Evolutionary conservation across 1,284 basidiomycete species (phyloP), one percentile per base, ranked within the genome.

Genomic region (Cryptococcus hybrid): DNA sequence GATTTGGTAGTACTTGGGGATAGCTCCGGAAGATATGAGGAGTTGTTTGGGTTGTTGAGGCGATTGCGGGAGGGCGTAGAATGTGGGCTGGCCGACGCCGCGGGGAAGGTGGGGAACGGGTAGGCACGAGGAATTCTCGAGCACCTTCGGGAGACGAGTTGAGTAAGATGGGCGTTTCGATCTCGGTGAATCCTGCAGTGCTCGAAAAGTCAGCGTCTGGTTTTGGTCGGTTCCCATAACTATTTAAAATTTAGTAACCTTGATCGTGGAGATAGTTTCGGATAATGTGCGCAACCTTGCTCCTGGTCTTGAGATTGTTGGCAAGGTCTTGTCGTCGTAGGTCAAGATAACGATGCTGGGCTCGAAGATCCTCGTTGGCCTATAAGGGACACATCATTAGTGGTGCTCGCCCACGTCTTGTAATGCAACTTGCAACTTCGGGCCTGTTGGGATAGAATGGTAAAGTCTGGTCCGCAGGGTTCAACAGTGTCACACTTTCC

Each of bases 21-120:
- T 84, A 1, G 84, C 87, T n/a, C 92, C 94, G 3, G 92, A 95
- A 56, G 88, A 88, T 49, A 97, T 88, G 55, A 97, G 83, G 3
- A 97, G 83, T 76, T 97, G 93, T 76, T 97, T 97, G 1, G 92
- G 91, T 78, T 96, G 93, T 74, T 97, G 94, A 1, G 93, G 94
- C 0, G 92, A 95, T 78, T 97, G 93, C 11, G 90, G 88, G 46
- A 97, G 83, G 0, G 93, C 90, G 73, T 93, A 97, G 76, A 95
- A 96, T 35, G 83, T 80, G 3, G 92, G 81, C 7, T 59, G 37
- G 11, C 62, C 58, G 24, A 24, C 24, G 24, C 24, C 24, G 24
- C 24, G 24, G 24, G 24, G 24, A 24, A 24, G 9, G 56, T 49
- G 18, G 59, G 8, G 63, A 62, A 50, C 94, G 87, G n/a, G 88